These are phyloP conservation scores for Boletellus deceptivus DNA, from an alignment of 1,284 basidiomycete genomes.

Conservation along the genomic window DNA sequence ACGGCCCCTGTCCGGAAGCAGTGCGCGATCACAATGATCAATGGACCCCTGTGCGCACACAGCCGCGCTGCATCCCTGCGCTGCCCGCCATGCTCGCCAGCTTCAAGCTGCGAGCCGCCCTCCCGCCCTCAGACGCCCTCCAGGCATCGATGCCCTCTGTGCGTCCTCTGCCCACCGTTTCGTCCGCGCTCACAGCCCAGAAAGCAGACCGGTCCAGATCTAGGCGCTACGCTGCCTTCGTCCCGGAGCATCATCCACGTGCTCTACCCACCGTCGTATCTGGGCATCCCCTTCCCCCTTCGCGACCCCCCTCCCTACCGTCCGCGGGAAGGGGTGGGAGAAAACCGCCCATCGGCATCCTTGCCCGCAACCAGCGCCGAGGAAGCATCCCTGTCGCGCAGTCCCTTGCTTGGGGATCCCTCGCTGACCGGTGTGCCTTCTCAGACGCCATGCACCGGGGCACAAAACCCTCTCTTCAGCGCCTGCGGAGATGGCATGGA, in stretches of 20 bases:
- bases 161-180: too few species aligned
- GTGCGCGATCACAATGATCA: background rate
- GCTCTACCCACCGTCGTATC: slow-evolving; percentile 26
- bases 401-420: slow-evolving; percentile 12
- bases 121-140: too few species aligned
- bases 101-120: slow-evolving; percentile 3
- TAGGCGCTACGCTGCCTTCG: slow-evolving; percentile 16
- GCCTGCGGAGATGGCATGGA: background rate
- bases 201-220: too few species aligned
- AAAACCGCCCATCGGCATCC: background rate
- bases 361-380: too few species aligned
- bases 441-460: background rate
- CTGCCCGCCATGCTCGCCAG: slow-evolving; percentile 8
- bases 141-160: too few species aligned
- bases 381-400: background rate
- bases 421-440: slow-evolving; percentile 19
- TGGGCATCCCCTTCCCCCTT: slow-evolving; percentile 3
- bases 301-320: slow-evolving; percentile 27
- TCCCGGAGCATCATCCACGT: slow-evolving; percentile 22
- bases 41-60: too few species aligned
- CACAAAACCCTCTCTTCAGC: background rate
- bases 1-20: background rate
- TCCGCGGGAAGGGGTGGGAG: background rate
- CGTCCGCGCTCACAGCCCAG: background rate
- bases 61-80: background rate